Evolutionary conservation across 345 rosid species (phyloP), one percentile per base, ranked within the genome.

Genomic region (Moringa oleifera): DNA sequence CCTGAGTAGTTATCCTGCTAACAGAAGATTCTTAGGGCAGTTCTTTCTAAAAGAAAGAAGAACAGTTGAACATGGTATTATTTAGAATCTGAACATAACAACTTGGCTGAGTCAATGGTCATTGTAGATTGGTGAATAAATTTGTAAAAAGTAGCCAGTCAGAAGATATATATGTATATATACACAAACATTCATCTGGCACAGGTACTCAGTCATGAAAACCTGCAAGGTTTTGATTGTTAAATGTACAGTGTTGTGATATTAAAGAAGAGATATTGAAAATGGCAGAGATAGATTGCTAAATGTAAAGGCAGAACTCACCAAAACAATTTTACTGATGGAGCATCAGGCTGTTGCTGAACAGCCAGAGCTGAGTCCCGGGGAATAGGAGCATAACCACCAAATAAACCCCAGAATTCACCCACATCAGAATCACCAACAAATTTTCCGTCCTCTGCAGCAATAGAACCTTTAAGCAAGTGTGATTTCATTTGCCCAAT

Each of bases 351-450:
- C 36, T 78, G 76, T 61, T 76, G 70, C 56, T 68, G 76, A 46
- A 18, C 51, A 25, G 69, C 71, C 51, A 79, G 74, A 57, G 85
- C 74, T 22, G 81, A 67, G 21, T 80, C 82, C 72, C 78, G 75
- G 46, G 97, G 91, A 63, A 91, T 84, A 62, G 90, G 98, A 66
- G 98, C 97, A 78, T 81, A 91, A 68, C 98, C 92, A 70, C 95
- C 96, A 82, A 91, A 91, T 41, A 91, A 79, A 71, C 90, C 76
- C 98, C 98, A 91, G 71, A 87, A 89, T 58, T 91, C 98, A 55
- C 98, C 98, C 25, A 80, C 85, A 55, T 89, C 96, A 55, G 91
- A 53, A 77, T 88, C 96, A 45, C 89, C 94, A 51, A 82, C 87
- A 66, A 91, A 77, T 75, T 82, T 88, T 20, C 98, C 96, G 74